Evolutionary conservation across 192 early-diverging fungal genomes (phyloP), one percentile per base, ranked within the genome.

Genomic region (Coemansia sp.): DNA sequence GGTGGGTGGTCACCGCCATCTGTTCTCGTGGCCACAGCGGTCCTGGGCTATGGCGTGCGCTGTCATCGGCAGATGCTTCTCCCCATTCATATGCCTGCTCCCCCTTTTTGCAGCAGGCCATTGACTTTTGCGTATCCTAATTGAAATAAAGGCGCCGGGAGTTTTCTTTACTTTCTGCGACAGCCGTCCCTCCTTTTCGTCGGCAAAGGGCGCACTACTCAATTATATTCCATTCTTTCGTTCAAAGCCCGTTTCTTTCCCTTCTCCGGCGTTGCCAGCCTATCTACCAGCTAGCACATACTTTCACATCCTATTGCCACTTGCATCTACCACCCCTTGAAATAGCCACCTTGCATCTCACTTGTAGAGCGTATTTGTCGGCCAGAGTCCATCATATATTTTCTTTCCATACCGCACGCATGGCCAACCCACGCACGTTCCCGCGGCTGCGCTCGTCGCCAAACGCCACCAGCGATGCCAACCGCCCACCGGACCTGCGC

Each of bases 401-500:
- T 39, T 58, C 29, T 37, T 16, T 43, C 23, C 7, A 10, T 41
- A 3, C 7, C 39, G 39, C 39, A 14, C 39, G 39, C 39, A 75
- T 75, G 73, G 19, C 72, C 19, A 64, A 52, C 58, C 43, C 61
- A 45, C 68, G 66, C 53, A 54, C 64, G 1, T 71, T 71, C 41
- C 74, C 69, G 12, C 68, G 65, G 14, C 69, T 77, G 19, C 69
- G 62, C 56, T 38, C 64, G 50, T 77, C 74, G 62, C 74, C 74
- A 4, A 65, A 61, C 61, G 37, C 38, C 8, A 16, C 57, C 18
- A 39, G 29, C 29, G 60, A 47, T 24, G 32, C 52, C 29, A 50
- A 18, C 26, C 55, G 39, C 37, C 23, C 57, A 9, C 32, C 39
- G 12, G 65, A 64, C 38, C 38, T 57, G 26, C 71, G 58, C 57